These are phyloP conservation scores for Cenchrus purpureus DNA, from an alignment of 176 grass and related monocot species.

Conservation along the genomic window DNA sequence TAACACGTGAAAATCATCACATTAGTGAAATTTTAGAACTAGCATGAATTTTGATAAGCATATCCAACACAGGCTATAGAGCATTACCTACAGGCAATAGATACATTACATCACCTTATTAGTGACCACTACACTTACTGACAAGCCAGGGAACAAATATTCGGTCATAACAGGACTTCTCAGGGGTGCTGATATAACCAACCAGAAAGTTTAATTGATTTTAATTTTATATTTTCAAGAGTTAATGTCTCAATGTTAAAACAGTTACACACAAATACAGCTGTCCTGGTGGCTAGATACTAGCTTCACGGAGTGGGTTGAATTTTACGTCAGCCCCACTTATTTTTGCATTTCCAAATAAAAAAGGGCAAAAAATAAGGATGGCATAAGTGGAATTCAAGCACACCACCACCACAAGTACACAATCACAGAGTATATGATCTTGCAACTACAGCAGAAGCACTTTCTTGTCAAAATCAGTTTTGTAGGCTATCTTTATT, in stretches of 20 bases:
- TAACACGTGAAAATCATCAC: conserved; percentile 12
- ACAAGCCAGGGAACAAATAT: neutral
- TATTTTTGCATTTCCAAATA: neutral
- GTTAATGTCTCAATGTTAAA: neutral
- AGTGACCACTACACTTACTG: neutral
- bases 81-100: neutral
- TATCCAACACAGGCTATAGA: conserved; percentile 16
- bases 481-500: neutral
- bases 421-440: neutral
- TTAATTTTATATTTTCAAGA: neutral
- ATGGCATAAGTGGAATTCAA: neutral
- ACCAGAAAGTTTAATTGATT: neutral
- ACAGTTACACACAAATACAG: neutral
- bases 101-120: neutral
- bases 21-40: conserved; percentile 19
- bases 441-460: neutral
- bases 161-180: neutral
- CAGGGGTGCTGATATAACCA: neutral
- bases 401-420: neutral
- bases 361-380: neutral
- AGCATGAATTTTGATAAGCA: conserved; percentile 3
- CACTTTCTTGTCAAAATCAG: conserved; percentile 6
- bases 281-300: neutral
- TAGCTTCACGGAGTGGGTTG: neutral
- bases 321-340: neutral